phyloP scores from a whole-genome alignment of 208 protist genomes.

The Acanthamoeba healyi region DNA sequence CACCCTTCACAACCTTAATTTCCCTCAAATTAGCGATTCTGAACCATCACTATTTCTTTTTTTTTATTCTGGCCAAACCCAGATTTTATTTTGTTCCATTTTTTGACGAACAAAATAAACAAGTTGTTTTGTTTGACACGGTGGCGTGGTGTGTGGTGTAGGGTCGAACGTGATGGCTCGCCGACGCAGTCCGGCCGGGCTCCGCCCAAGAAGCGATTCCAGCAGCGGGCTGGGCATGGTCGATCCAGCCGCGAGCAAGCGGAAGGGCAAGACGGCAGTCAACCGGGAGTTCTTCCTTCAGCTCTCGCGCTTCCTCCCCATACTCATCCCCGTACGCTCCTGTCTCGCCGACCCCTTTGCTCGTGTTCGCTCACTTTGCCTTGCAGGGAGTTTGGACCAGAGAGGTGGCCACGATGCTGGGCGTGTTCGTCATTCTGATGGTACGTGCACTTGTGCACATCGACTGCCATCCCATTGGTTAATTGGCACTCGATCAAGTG shows the following conservation, averaged over 20 bases:
- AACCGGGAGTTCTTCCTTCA: neutral
- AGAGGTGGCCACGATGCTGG: neutral
- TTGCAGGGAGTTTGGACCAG: neutral
- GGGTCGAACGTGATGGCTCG: neutral
- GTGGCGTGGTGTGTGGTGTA: neutral
- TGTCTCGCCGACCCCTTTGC: neutral
- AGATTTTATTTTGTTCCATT: too few relatives aligned
- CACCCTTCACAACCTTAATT: too few relatives aligned
- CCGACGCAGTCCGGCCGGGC: neutral
- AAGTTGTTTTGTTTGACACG: too few relatives aligned
- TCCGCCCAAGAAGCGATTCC: neutral
- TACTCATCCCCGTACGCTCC: neutral
- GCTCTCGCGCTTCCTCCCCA: slow-evolving; percentile 1
- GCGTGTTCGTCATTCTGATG: slow-evolving; percentile 16
- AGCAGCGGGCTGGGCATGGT: neutral
- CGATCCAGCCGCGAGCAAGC: neutral
- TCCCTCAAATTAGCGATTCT: too few relatives aligned
- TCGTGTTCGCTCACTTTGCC: neutral
- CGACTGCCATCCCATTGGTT: too few relatives aligned
- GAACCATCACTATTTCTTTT: too few relatives aligned
- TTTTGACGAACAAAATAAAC: too few relatives aligned
- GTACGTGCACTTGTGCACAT: neutral
- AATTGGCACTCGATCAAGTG: too few relatives aligned
- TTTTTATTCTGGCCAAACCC: too few relatives aligned
- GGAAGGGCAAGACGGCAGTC: neutral